These are phyloP conservation scores for Baeospora myosura DNA, from an alignment of 1,284 basidiomycete genomes.

Conservation along the genomic window DNA sequence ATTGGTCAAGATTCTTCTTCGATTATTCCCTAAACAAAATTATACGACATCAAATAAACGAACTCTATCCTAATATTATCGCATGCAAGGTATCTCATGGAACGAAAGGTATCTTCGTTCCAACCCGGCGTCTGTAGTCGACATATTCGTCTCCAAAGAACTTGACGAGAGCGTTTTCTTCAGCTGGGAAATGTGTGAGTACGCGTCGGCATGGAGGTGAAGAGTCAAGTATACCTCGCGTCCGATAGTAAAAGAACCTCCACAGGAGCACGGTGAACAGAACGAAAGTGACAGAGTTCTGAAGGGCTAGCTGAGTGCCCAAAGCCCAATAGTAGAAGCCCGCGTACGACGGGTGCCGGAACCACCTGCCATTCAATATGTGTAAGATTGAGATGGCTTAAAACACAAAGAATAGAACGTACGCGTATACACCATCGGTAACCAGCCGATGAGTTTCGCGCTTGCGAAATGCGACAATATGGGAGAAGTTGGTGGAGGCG, in stretches of 20 bases:
- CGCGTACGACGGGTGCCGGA: slow-evolving; percentile 92
- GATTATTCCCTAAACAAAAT: too few species aligned
- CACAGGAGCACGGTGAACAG: slow-evolving; percentile 64
- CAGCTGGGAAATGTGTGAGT: slow-evolving; percentile 10
- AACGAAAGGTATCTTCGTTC: slow-evolving; percentile 33
- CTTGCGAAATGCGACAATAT: slow-evolving; percentile 75
- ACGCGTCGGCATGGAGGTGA: neutral
- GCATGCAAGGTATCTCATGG: slow-evolving; percentile 17
- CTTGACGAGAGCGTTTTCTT: slow-evolving; percentile 26
- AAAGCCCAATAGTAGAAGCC: slow-evolving; percentile 99
- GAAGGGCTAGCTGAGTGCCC: slow-evolving; percentile 89
- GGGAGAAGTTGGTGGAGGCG: slow-evolving; percentile 89
- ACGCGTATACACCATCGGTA: slow-evolving; percentile 83
- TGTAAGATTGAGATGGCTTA: slow-evolving; percentile 4
- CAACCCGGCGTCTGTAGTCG: slow-evolving; percentile 24
- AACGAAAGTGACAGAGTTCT: slow-evolving; percentile 75
- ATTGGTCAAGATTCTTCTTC: too few species aligned
- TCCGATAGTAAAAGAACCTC: slow-evolving; percentile 83
- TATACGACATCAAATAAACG: too few species aligned
- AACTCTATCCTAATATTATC: slow-evolving; percentile 1
- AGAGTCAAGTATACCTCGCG: slow-evolving; percentile 52
- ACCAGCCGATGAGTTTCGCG: slow-evolving; percentile 73
- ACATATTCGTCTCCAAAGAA: slow-evolving; percentile 32
- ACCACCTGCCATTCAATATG: slow-evolving; percentile 60
- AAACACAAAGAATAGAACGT: slow-evolving; percentile 21